A percentile compares a stretch with the other conserved stretches of the same genome.
Conservation (phyloP, 257 asterid genomes). For the Euphrasia confusa region DNA sequence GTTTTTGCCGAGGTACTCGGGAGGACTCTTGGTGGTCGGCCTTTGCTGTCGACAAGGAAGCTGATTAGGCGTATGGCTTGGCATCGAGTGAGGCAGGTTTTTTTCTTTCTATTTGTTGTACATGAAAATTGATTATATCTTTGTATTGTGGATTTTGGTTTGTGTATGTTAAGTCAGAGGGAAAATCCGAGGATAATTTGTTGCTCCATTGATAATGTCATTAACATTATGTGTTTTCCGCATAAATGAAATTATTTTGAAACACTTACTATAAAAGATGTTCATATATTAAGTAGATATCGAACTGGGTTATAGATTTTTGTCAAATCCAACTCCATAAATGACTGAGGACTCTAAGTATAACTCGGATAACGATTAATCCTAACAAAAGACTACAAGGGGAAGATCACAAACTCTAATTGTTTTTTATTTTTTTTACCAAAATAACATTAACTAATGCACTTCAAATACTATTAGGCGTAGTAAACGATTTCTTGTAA, state of each 20-base stretch:
- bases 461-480: neutral
- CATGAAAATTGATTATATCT: conserved; percentile 14
- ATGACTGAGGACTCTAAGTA: neutral
- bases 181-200: no score
- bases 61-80: conserved; percentile 71
- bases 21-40: conserved; percentile 95
- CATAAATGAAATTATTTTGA: no score
- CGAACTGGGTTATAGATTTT: neutral
- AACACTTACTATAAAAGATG: no score
- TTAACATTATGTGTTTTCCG: no score
- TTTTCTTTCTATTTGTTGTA: conserved; percentile 37
- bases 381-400: neutral
- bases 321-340: neutral
- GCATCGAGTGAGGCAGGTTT: conserved; percentile 99
- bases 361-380: neutral
- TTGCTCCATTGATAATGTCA: no score
- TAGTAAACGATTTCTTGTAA: neutral
- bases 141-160: conserved; percentile 16
- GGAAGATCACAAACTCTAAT: neutral
- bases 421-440: neutral
- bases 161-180: no score
- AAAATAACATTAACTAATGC: neutral
- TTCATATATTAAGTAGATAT: no score
- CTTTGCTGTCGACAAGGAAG: conserved; percentile 71
- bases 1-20: conserved; percentile 90